These are phyloP conservation scores for Aristolochia contorta DNA, from an alignment of 164 flowering plant species.

Conservation along the genomic window DNA sequence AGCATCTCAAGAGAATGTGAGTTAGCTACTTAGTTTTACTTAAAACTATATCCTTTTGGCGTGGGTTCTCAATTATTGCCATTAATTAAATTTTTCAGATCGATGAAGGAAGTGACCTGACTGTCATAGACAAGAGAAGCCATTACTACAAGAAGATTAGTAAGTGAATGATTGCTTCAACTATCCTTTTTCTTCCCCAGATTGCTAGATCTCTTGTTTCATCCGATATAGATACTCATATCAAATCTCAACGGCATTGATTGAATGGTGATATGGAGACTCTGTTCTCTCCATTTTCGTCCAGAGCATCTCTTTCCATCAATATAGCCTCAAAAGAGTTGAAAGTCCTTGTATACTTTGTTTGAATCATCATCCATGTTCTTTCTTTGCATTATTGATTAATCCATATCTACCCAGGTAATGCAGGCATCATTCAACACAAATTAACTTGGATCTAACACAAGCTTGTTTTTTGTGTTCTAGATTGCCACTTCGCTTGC, in stretches of 20 bases:
- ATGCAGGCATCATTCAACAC: too few species aligned
- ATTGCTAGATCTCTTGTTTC: not conserved
- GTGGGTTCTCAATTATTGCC: not conserved
- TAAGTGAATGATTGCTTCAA: slow-evolving; percentile 7
- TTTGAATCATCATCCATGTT: not conserved
- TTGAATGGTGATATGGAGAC: not conserved
- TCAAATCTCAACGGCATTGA: not conserved
- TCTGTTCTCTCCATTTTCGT: not conserved
- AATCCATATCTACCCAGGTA: not conserved
- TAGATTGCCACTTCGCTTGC: slow-evolving; percentile 51
- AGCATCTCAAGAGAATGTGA: slow-evolving; percentile 2
- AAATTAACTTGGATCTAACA: not conserved
- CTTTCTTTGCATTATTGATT: not conserved
- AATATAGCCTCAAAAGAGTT: too few species aligned
- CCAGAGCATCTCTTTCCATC: too few species aligned
- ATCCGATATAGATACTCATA: not conserved
- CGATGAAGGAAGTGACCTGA: slow-evolving; percentile 13
- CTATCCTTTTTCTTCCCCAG: too few species aligned
- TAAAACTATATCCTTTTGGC: not conserved
- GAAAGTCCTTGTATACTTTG: too few species aligned
- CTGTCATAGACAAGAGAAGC: slow-evolving; percentile 16
- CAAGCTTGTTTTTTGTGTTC: not conserved
- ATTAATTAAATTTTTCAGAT: slow-evolving; percentile 5
- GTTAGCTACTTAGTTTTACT: not conserved
- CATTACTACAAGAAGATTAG: slow-evolving; percentile 20